A percentile compares a stretch with the other conserved stretches of the same genome.
Conservation (phyloP, 1,284 basidiomycete species). For the Tetrapyrgos nigripes region DNA sequence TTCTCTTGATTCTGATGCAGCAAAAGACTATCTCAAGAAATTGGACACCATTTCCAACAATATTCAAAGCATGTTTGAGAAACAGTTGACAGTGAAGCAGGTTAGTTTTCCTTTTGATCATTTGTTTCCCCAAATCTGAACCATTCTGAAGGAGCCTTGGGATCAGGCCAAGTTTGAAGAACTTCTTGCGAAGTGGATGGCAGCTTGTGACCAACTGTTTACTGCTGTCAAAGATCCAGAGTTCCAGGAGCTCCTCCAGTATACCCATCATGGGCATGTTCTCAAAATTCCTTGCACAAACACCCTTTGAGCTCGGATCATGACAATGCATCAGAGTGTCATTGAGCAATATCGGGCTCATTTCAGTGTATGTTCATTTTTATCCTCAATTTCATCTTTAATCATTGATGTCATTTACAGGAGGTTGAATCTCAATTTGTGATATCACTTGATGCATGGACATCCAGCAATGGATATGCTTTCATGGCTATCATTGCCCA, state of each 20-base stretch:
- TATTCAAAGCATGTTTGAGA: neutral
- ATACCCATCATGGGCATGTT: conserved; percentile 2
- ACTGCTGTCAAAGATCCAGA: conserved; percentile 25
- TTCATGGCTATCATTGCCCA: conserved; percentile 1
- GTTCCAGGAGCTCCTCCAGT: conserved; percentile 12
- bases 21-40: neutral
- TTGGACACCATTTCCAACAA: neutral
- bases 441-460: conserved; percentile 1
- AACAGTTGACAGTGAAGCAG: neutral
- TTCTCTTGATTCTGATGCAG: neutral
- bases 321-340: conserved; percentile 21
- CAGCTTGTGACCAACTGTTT: conserved; percentile 28
- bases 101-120: neutral
- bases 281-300: neutral
- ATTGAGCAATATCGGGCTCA: conserved; percentile 15
- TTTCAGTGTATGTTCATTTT: conserved; percentile 13
- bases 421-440: conserved; percentile 22
- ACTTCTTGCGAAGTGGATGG: conserved; percentile 26
- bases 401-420: conserved; percentile 13
- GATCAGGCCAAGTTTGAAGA: conserved; percentile 24
- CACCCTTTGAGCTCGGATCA: conserved; percentile 2
- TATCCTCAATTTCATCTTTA: neutral
- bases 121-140: neutral
- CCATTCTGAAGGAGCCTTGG: conserved; percentile 1
- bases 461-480: conserved; percentile 1